Conservation (phyloP, 2,329 filamentous ascomycete species). For the Aspergillus nomiae region DNA sequence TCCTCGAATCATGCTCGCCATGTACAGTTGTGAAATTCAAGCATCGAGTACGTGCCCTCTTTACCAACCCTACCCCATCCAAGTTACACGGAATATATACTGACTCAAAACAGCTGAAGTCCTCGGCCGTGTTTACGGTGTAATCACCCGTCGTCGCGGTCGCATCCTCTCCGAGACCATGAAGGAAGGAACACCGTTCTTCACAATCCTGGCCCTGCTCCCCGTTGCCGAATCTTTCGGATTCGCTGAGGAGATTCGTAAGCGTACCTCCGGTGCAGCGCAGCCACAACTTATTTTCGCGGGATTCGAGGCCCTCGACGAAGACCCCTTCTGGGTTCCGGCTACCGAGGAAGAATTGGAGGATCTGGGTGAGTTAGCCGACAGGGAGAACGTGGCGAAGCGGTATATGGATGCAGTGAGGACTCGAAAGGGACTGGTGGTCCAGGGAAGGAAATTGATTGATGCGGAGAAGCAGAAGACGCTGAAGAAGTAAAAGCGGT, state of each 20-base stretch:
- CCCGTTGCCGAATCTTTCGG: constrained; percentile 95
- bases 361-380: constrained; percentile 90
- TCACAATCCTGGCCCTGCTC: constrained; percentile 84
- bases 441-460: constrained; percentile 72
- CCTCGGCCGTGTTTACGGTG: constrained; percentile 90
- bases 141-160: constrained; percentile 92
- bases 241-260: constrained; percentile 94
- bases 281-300: constrained; percentile 91
- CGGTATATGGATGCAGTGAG: constrained; percentile 91
- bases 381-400: constrained; percentile 94
- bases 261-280: constrained; percentile 85
- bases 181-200: constrained; percentile 95
- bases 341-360: constrained; percentile 95
- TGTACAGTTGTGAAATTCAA: constrained; percentile 98
- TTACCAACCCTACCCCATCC: neutral
- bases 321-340: constrained; percentile 97
- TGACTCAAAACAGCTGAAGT: constrained; percentile 68
- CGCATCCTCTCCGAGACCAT: constrained; percentile 87
- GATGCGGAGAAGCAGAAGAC: constrained; percentile 93
- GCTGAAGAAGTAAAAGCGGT: constrained; percentile 55
- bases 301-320: constrained; percentile 88
- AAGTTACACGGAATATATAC: constrained; percentile 12
- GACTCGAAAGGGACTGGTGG: constrained; percentile 81
- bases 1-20: constrained; percentile 89
- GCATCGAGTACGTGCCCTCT: constrained; percentile 67